A percentile compares a stretch with the other conserved stretches of the same genome.
Conservation (phyloP, 306 rosid species). For the Canavalia ensiformis region DNA sequence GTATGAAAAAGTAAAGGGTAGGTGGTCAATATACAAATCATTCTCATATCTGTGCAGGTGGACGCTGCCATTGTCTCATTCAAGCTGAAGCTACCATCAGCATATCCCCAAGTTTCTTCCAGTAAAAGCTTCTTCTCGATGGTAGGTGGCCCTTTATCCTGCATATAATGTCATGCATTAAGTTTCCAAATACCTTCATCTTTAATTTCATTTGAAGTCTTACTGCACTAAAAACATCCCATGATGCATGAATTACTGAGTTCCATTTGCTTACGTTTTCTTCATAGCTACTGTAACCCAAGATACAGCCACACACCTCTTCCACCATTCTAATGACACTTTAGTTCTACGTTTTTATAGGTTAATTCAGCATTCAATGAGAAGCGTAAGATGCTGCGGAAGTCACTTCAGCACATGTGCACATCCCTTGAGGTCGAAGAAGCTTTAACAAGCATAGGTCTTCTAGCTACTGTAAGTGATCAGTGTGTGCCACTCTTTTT, state of each 20-base stretch:
- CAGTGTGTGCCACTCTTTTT: neutral
- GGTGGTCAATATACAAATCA: neutral
- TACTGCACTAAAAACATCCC: slow-evolving; percentile 7
- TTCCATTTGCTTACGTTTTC: neutral
- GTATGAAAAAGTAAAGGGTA: neutral
- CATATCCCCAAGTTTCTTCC: slow-evolving; percentile 79
- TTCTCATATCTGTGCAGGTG: slow-evolving; percentile 64
- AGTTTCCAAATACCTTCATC: slow-evolving; percentile 31
- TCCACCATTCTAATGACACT: slow-evolving; percentile 34
- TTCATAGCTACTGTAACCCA: slow-evolving; percentile 21
- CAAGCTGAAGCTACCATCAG: slow-evolving; percentile 73
- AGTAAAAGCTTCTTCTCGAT: slow-evolving; percentile 87
- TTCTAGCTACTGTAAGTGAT: slow-evolving; percentile 71
- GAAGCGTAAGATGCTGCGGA: slow-evolving; percentile 91
- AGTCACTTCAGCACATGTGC: slow-evolving; percentile 84
- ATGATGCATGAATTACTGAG: slow-evolving; percentile 16
- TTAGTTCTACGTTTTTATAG: slow-evolving; percentile 50
- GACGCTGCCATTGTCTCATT: slow-evolving; percentile 94
- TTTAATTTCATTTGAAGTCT: slow-evolving; percentile 30
- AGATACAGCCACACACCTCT: slow-evolving; percentile 17
- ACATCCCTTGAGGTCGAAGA: slow-evolving; percentile 74
- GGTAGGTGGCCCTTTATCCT: slow-evolving; percentile 70
- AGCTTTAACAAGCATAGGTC: slow-evolving; percentile 71
- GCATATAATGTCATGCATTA: slow-evolving; percentile 28
- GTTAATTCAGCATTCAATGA: slow-evolving; percentile 91